Conservation (phyloP, 2,329 filamentous ascomycete species). For the Aspergillus latus region DNA sequence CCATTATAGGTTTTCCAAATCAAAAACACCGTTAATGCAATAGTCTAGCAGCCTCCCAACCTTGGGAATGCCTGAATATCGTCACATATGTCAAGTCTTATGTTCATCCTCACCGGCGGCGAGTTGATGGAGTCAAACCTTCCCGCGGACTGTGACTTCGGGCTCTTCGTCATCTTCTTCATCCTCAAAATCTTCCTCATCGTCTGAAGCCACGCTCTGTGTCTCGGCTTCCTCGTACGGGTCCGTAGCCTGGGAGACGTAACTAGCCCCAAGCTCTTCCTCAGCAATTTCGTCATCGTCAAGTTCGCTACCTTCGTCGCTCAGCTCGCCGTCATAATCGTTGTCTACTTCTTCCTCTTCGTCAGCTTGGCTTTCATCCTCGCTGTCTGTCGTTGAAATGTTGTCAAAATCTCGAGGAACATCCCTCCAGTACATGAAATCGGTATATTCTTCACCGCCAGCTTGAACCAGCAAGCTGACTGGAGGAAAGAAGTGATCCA, state of each 20-base stretch:
- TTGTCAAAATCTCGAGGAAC: slow-evolving; percentile 79
- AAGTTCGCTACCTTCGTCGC: slow-evolving; percentile 53
- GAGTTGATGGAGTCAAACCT: slow-evolving; percentile 4
- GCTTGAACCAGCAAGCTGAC: slow-evolving; percentile 82
- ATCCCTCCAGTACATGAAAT: slow-evolving; percentile 96
- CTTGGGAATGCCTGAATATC: slow-evolving; percentile 1
- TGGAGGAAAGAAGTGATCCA: slow-evolving; percentile 97
- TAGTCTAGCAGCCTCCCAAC: slow-evolving; percentile 2
- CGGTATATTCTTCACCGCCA: slow-evolving; percentile 91
- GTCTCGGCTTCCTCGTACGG: slow-evolving; percentile 51
- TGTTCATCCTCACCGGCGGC: background rate
- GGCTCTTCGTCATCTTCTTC: background rate
- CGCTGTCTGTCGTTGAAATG: slow-evolving; percentile 79
- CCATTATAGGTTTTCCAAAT: background rate
- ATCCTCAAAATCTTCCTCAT: slow-evolving; percentile 19
- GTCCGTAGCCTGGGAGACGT: slow-evolving; percentile 31
- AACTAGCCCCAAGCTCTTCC: slow-evolving; percentile 46
- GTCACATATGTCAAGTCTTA: slow-evolving; percentile 9
- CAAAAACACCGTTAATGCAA: slow-evolving; percentile 13
- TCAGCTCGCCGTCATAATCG: slow-evolving; percentile 40
- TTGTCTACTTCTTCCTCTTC: slow-evolving; percentile 48
- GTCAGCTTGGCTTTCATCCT: slow-evolving; percentile 47
- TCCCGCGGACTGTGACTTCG: background rate
- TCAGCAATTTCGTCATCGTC: slow-evolving; percentile 52
- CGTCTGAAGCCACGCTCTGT: slow-evolving; percentile 27